Percentiles rank a stretch among this genome's conserved stretches.
phyloP scores from a whole-genome alignment of 371 early-diverging fungal species.

The Rhizopus delemar region DNA sequence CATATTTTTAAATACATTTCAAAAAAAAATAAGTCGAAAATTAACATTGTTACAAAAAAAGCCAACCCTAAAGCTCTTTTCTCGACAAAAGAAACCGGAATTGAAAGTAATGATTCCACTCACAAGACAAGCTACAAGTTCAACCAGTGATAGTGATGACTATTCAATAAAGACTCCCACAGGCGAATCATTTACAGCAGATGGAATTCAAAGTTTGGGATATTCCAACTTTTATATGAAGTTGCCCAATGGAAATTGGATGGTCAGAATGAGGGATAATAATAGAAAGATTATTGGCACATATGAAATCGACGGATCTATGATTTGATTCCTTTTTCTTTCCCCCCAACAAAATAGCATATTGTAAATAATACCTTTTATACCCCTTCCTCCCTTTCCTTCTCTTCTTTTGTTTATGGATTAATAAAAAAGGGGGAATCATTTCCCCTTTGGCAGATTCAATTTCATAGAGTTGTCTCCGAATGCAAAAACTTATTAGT shows the following conservation, averaged over 20 bases:
- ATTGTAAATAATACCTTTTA: not conserved
- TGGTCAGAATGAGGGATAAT: slow-evolving; percentile 29
- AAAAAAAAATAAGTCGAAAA: not conserved
- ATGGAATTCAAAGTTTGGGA: slow-evolving; percentile 8
- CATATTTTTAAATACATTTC: not conserved
- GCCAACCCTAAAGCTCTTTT: slow-evolving; percentile 8
- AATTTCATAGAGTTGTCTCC: too few species aligned
- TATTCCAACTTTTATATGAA: slow-evolving; percentile 42
- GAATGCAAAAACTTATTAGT: too few species aligned
- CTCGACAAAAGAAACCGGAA: slow-evolving; percentile 1
- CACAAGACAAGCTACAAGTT: not conserved
- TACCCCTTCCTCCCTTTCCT: not conserved
- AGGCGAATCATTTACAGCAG: not conserved
- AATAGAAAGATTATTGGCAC: slow-evolving; percentile 38
- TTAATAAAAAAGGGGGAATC: too few species aligned
- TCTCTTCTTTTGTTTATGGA: too few species aligned
- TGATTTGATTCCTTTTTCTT: slow-evolving; percentile 23
- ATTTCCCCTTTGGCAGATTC: too few species aligned
- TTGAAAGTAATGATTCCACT: slow-evolving; percentile 3
- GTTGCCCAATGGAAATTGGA: slow-evolving; percentile 42
- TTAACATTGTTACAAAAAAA: slow-evolving; percentile 22
- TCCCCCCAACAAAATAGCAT: too few species aligned
- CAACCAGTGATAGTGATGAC: not conserved
- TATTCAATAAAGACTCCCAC: not conserved
- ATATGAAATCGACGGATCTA: slow-evolving; percentile 36